A percentile compares a stretch with the other conserved stretches of the same genome.
phyloP scores from a whole-genome alignment of 306 rosid genomes.

The Amphicarpaea edgeworthii region DNA sequence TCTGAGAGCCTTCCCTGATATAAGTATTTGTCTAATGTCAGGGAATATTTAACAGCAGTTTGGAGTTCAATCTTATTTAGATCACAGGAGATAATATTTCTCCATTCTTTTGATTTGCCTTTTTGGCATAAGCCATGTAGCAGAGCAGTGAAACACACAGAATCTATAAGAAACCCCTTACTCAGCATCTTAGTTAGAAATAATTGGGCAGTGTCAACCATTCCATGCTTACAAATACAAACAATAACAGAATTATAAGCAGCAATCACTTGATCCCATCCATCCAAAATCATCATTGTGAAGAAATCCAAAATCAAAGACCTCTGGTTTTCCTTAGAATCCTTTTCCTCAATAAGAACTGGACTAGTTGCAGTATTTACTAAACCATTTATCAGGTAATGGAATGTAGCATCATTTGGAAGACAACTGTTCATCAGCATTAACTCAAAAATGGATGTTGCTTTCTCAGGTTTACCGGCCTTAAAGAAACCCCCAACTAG shows the following conservation, averaged over 20 bases:
- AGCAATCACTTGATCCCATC: slow-evolving; percentile 63
- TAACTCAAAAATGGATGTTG: slow-evolving; percentile 71
- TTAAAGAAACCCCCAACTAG: slow-evolving; percentile 77
- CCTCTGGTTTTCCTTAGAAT: slow-evolving; percentile 43
- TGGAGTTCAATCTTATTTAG: slow-evolving; percentile 59
- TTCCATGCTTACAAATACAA: slow-evolving; percentile 73
- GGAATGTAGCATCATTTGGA: slow-evolving; percentile 75
- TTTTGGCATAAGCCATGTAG: slow-evolving; percentile 74
- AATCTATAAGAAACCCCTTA: slow-evolving; percentile 59
- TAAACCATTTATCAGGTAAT: slow-evolving; percentile 82
- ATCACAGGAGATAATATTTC: slow-evolving; percentile 57
- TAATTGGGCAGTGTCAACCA: slow-evolving; percentile 69
- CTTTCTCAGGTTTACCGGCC: slow-evolving; percentile 65
- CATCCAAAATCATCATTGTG: slow-evolving; percentile 68
- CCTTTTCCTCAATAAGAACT: slow-evolving; percentile 37
- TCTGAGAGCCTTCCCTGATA: slow-evolving; percentile 61
- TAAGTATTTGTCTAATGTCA: slow-evolving; percentile 63
- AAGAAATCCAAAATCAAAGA: slow-evolving; percentile 65
- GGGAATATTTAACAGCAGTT: slow-evolving; percentile 66
- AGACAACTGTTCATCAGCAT: slow-evolving; percentile 74
- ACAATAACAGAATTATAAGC: slow-evolving; percentile 73
- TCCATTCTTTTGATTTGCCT: slow-evolving; percentile 75
- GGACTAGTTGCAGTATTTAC: slow-evolving; percentile 41
- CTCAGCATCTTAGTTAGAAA: slow-evolving; percentile 64
- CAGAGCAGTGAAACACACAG: slow-evolving; percentile 70